Evolutionary conservation across 2,329 filamentous ascomycete genomes (phyloP), one percentile per base, ranked within the genome.

Genomic region (Colletotrichum graminicola): DNA sequence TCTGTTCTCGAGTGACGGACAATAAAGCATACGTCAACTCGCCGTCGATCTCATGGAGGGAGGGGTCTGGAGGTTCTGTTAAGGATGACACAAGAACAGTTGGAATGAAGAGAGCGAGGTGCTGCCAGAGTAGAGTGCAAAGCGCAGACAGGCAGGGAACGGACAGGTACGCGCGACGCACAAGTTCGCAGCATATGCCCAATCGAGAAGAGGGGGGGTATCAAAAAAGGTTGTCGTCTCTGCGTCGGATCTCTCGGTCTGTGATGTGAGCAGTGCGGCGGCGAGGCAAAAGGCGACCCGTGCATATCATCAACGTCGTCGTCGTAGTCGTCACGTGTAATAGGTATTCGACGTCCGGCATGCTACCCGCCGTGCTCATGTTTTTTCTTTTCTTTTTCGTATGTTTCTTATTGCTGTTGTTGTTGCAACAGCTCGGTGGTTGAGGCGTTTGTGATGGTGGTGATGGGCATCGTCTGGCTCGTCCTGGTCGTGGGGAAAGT

Each of bases 11-110:
- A 67, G 34, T 65, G 43, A 45, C 57, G 62, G 43, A 49, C 57
- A 65, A 62, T 70, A 70, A 72, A 72, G 69, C 69, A 72, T 72
- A 60, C 64, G 68, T 57, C 52, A 60, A 34, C 63, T 71, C 57
- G 65, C 36, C 16, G 68, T 71, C 68, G 51, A 67, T 67, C 68
- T 71, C 57, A 29, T 39, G 45, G 26, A 57, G 49, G 64, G 51
- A 18, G 7, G 29, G 41, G 39, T 18, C 29, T 32, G 51, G 16
- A 54, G 52, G 18, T 26, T 54, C 51, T 34, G 51, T 54, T 7
- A 34, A 54, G 51, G 8, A 23, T 49, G 32, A 8, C 52, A 56
- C 12, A 36, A 41, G 47, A 23, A 55, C 47, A 49, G 55, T 54
- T 61, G 39, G 57, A 61, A 49, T 43, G 2, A 51, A 57, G 62